Evolutionary conservation across 2,329 filamentous ascomycete genomes (phyloP).

Genomic region (Diaporthe aspalathi): DNA sequence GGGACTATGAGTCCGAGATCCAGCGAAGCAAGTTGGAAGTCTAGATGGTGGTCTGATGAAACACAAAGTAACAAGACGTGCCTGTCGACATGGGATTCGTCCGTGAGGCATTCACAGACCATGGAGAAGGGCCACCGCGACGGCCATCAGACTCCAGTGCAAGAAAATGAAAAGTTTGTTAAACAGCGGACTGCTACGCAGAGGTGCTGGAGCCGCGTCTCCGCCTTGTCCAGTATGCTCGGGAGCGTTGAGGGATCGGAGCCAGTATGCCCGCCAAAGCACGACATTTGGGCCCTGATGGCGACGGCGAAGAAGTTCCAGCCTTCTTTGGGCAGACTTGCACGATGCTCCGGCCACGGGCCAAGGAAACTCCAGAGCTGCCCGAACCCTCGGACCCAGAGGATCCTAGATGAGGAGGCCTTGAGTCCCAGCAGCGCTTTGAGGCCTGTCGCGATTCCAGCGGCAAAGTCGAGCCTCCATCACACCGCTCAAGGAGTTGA

Average conservation of each 20-base stretch:
- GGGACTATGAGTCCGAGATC: constrained; percentile 6
- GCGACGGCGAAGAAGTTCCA: constrained; percentile 31
- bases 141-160: not conserved
- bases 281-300: constrained; percentile 28
- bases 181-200: constrained; percentile 11
- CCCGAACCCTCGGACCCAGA: constrained; percentile 6
- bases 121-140: not conserved
- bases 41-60: constrained; percentile 14
- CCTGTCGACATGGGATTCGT: constrained; percentile 1
- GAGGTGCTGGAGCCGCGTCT: constrained; percentile 12
- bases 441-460: constrained; percentile 14
- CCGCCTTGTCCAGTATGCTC: constrained; percentile 18
- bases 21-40: constrained; percentile 30
- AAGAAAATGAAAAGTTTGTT: not conserved
- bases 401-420: constrained; percentile 1
- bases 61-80: constrained; percentile 22
- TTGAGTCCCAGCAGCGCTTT: constrained; percentile 29
- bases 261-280: constrained; percentile 17
- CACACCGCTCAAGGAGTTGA: not conserved
- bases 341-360: not conserved
- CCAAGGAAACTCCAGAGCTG: constrained; percentile 21
- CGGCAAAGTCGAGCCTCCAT: not conserved
- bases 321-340: constrained; percentile 3
- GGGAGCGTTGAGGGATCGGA: not conserved
- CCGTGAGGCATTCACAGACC: not conserved